A percentile compares a stretch with the other conserved stretches of the same genome.
Evolutionary conservation across 2,329 filamentous ascomycete species (phyloP).

Genomic region (Venturia pyrina): DNA sequence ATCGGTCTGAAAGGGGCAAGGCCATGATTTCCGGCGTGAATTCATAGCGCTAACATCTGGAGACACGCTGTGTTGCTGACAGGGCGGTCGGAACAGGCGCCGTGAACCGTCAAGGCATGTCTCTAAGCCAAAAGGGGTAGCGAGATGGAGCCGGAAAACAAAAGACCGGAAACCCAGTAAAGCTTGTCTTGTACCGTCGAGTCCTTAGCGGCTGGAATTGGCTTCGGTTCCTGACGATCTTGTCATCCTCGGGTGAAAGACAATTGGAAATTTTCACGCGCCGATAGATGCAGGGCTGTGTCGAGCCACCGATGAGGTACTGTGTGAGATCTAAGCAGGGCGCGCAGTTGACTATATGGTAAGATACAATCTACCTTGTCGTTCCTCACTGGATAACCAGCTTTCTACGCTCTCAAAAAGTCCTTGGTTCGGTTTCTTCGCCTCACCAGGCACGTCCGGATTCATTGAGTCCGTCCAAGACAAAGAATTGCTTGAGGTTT

Average conservation of each 20-base stretch:
- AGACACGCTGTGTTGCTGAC: background rate
- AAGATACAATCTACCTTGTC: background rate
- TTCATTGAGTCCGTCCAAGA: background rate
- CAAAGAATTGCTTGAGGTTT: background rate
- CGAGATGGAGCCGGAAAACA: background rate
- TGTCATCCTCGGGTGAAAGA: background rate
- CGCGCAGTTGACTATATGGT: background rate
- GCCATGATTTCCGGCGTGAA: background rate
- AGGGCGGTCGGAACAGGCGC: background rate
- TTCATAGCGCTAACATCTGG: background rate
- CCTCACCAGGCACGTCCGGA: background rate
- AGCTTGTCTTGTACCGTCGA: background rate
- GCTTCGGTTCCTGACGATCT: background rate
- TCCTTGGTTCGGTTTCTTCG: background rate
- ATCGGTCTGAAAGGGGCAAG: background rate
- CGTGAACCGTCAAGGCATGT: background rate
- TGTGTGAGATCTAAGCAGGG: background rate
- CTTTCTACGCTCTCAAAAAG: background rate
- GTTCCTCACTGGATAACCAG: background rate
- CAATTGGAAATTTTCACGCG: background rate
- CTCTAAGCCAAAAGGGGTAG: background rate
- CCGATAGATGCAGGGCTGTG: too few relatives aligned
- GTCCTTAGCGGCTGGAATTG: background rate
- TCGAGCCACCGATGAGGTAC: background rate
- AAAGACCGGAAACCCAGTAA: background rate